Evolutionary conservation across 1,284 basidiomycete genomes (phyloP), one percentile per base, ranked within the genome.

Genomic region (Takashimella tepidaria): DNA sequence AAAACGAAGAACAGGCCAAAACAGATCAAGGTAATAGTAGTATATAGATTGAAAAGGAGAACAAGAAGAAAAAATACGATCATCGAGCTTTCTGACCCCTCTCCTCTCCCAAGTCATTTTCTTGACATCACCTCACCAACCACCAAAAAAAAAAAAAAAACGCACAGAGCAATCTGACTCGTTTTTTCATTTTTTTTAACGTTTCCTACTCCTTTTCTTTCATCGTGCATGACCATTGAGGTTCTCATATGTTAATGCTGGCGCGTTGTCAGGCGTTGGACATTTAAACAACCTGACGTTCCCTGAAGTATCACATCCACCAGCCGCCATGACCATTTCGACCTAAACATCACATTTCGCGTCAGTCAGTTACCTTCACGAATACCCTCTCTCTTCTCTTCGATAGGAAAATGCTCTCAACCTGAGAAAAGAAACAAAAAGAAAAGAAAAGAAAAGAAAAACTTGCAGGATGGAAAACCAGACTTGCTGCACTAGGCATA

Each of bases 381-480:
- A n/a, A n/a, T n/a, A n/a, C n/a, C n/a, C n/a, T n/a, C n/a, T 46
- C 22, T 23, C 8, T 41, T 12, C 13, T 37, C 20, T 21, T 10
- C 45, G 21, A 50, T 12, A 20, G 20, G 41, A 24, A 47, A 50
- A 41, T 41, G 8, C 19, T 42, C 12, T 37, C 3, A n/a, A n/a
- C n/a, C n/a, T n/a, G n/a, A n/a, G n/a, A n/a, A n/a, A n/a, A n/a
- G n/a, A n/a, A n/a, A n/a, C n/a, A n/a, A n/a, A n/a, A n/a, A n/a
- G n/a, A n/a, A n/a, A n/a, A n/a, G n/a, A n/a, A n/a, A n/a, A n/a
- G 47, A 41, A 19, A 42, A 45, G 6, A 16, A 27, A 1, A 22
- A 67, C 72, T 59, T 51, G 74, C 72, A 22, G 76, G 76, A 60
- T 77, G 76, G 66, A 76, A 77, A 12, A 72, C 64, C 50, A 77